Conservation (phyloP, 805 yeast genomes). For the Myxozyma sirexii region DNA sequence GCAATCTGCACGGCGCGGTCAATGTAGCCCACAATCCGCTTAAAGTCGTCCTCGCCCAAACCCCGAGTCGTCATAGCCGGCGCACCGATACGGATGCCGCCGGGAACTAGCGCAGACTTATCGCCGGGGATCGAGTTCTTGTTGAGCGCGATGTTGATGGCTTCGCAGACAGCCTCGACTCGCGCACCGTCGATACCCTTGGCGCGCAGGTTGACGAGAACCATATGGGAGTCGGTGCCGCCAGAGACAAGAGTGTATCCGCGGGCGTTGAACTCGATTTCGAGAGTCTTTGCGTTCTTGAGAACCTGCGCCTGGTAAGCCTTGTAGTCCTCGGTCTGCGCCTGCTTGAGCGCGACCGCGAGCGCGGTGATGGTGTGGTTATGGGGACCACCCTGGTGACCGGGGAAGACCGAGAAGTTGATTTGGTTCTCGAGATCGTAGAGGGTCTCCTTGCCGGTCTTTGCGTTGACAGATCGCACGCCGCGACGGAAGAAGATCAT, state of each 20-base stretch:
- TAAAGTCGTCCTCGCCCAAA: constrained; percentile 83
- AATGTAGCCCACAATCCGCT: constrained; percentile 75
- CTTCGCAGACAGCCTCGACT: constrained; percentile 92
- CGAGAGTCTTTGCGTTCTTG: constrained; percentile 84
- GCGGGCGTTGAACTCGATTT: constrained; percentile 65
- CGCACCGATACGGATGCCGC: constrained; percentile 96
- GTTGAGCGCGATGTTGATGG: constrained; percentile 91
- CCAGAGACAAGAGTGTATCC: constrained; percentile 85
- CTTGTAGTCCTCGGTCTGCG: constrained; percentile 84
- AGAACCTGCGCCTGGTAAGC: constrained; percentile 87
- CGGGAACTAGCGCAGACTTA: constrained; percentile 93
- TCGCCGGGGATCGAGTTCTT: constrained; percentile 98
- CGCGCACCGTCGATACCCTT: constrained; percentile 96
- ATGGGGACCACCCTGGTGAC: constrained; percentile 99
- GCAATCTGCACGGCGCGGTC: constrained; percentile 79
- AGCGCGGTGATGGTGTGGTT: constrained; percentile 98
- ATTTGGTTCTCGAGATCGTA: constrained; percentile 94
- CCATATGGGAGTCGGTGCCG: constrained; percentile 98
- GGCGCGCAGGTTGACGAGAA: constrained; percentile 83
- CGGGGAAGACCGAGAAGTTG: constrained; percentile 99
- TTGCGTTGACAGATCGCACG: constrained; percentile 78
- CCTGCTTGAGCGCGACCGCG: constrained; percentile 96
- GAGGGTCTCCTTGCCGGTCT: constrained; percentile 86
- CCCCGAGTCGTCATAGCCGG: constrained; percentile 99
- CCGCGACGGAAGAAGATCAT: constrained; percentile 99